Base-by-base conservation (phyloP, 805 yeast genomes). In the Monosporozyma unispora region DNA sequence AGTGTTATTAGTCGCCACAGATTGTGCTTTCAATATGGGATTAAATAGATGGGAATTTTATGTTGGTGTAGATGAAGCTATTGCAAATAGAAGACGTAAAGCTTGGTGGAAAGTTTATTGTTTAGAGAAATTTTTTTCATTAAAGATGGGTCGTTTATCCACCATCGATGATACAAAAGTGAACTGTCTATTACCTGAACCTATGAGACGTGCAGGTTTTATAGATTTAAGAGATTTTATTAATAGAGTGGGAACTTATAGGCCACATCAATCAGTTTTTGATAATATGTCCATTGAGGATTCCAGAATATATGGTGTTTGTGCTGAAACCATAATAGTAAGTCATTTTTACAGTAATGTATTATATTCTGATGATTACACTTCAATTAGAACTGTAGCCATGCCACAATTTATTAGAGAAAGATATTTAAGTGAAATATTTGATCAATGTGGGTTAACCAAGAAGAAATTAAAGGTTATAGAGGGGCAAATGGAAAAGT, bases 11-110 rank as follows among this genome's bases (percentile, higher is more conserved):
- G 51, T 57, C 25, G 63, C 61, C 2, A 41, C 57, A 6, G 50
- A 55, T 33, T 54, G 54, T 44, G 62, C 67, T 3, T 48, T 50
- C 11, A 53, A 50, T n/a, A 44, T 59, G 40, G 69, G 68, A 1
- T 51, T 64, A 3, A 51, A 57, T 9, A 56, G 65, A 27, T 65
- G 68, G 68, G 69, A 65, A 45, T 61, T 52, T 48, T 64, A 62
- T 48, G 61, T 61, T 14, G 67, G 66, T 3, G 47, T 62, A 28
- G 59, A 58, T 46, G 66, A 63, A 48, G 49, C 35, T 11, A 43
- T 50, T 1, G 64, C 67, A 4, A 67, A 63, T 42, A 54, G 54
- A 29, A 53, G 63, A 35, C 52, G 68, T 43, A 48, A 40, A n/a
- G 33, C 57, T 3, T 63, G 66, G 66, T 65, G 69, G 69, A 55